phyloP scores from a whole-genome alignment of 163 green algal genomes.

The Chlamydomonas reinhardtii region DNA sequence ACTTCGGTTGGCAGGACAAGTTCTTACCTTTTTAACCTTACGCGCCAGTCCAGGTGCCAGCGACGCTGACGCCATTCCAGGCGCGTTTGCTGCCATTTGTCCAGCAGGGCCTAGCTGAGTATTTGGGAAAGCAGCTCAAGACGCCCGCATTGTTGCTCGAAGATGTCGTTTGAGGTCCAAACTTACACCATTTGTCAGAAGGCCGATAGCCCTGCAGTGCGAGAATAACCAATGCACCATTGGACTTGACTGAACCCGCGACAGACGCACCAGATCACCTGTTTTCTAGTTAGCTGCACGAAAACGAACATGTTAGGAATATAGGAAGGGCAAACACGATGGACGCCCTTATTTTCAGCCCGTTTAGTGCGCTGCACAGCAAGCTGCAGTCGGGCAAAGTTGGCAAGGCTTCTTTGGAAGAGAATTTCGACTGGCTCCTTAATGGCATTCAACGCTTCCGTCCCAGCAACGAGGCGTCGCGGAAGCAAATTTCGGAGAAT shows the following conservation, averaged over 20 bases:
- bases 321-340: not conserved
- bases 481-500: conserved; percentile 49
- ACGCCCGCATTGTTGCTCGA: not conserved
- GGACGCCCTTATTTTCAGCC: conserved; percentile 40
- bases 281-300: too few species aligned
- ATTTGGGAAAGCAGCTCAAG: not conserved
- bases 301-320: not conserved
- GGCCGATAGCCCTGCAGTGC: not conserved
- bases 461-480: conserved; percentile 39
- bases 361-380: conserved; percentile 34
- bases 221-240: not conserved
- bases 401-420: conserved; percentile 29
- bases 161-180: not conserved
- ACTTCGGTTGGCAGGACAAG: not conserved
- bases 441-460: conserved; percentile 36
- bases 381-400: conserved; percentile 33
- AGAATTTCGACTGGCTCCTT: conserved; percentile 60
- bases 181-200: not conserved
- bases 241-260: not conserved
- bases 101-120: too few species aligned
- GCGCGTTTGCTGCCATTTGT: not conserved
- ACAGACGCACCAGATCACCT: too few species aligned
- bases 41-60: conserved; percentile 78
- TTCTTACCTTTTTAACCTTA: conserved; percentile 88
- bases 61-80: not conserved